These are phyloP conservation scores for Mentha longifolia DNA, from an alignment of 257 asterid genomes.

Conservation along the genomic window DNA sequence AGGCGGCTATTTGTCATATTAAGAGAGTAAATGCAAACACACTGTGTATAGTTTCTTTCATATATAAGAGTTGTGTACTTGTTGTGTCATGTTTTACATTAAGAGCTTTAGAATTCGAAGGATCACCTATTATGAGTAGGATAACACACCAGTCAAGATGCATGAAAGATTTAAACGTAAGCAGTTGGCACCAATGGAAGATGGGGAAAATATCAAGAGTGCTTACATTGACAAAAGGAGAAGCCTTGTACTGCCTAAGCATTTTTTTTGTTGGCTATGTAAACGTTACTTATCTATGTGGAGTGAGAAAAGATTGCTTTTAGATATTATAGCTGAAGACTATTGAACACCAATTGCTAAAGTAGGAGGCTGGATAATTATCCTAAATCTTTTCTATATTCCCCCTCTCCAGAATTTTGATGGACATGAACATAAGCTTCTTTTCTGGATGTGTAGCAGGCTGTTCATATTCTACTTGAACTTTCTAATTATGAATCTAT, in stretches of 20 bases:
- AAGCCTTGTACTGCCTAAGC: no score
- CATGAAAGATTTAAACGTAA: not conserved
- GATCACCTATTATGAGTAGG: constrained; percentile 1
- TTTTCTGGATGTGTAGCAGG: not conserved
- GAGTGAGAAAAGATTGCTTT: no score
- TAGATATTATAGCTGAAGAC: not conserved
- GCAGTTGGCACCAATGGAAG: not conserved
- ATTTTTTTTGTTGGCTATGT: not conserved
- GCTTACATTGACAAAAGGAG: not conserved
- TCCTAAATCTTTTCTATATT: no score
- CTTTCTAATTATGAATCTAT: not conserved
- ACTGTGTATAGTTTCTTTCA: no score
- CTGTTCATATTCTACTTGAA: not conserved
- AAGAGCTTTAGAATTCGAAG: not conserved
- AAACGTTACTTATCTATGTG: not conserved
- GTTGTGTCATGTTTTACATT: no score
- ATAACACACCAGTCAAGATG: not conserved
- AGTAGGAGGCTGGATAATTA: not conserved
- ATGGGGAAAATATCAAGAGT: not conserved
- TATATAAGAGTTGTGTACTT: no score
- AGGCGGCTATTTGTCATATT: no score
- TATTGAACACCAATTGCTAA: not conserved
- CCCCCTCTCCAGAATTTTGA: no score
- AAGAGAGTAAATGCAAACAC: no score
- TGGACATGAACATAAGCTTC: no score